Percentiles rank a stretch among this genome's conserved stretches.
These are phyloP conservation scores for Diaporthe amygdali DNA, from an alignment of 2,329 filamentous ascomycete species.

Conservation along the genomic window DNA sequence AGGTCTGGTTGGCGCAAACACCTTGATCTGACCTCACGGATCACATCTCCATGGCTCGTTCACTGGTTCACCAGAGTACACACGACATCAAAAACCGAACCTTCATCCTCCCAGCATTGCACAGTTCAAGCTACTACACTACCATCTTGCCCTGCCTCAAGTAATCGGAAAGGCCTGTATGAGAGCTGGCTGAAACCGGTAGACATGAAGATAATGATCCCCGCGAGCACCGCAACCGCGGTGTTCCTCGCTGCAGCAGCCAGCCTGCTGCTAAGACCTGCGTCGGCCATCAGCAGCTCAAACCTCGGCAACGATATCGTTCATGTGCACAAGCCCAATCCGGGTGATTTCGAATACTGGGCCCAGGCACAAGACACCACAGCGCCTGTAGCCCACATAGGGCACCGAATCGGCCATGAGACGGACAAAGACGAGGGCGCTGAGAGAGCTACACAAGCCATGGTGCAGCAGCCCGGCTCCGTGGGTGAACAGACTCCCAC, in stretches of 20 bases:
- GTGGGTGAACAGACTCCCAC: neutral
- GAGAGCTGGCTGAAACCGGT: neutral
- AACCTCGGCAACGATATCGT: neutral
- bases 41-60: neutral
- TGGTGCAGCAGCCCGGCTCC: neutral
- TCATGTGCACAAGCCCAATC: neutral
- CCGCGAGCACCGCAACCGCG: neutral
- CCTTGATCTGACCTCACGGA: neutral
- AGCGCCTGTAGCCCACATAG: neutral
- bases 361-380: neutral
- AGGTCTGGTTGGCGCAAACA: neutral
- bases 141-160: neutral
- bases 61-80: neutral
- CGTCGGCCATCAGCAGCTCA: neutral
- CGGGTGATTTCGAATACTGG: neutral
- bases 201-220: neutral
- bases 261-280: conserved; percentile 12
- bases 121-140: neutral
- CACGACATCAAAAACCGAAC: neutral
- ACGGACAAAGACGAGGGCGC: neutral
- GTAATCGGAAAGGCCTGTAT: neutral
- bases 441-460: neutral
- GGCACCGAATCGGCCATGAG: neutral
- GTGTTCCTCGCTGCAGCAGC: neutral
- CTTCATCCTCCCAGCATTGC: too few relatives aligned